Percentiles rank a stretch among this genome's conserved stretches.
Evolutionary conservation across 2,329 filamentous ascomycete species (phyloP).

Genomic region (Penicillium frequentans): DNA sequence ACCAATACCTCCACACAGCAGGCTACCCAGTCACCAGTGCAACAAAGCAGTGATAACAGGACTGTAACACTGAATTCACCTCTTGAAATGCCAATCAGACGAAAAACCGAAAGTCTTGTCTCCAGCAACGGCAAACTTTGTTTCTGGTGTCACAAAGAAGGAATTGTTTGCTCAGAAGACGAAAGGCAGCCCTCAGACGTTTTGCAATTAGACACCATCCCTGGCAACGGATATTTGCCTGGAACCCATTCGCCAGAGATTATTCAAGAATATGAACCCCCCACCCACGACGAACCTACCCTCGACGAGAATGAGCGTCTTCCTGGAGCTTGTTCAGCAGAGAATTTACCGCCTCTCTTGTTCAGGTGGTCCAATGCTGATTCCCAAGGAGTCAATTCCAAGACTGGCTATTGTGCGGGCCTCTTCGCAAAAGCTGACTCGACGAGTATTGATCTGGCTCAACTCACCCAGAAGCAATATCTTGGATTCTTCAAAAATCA

Average conservation of each 20-base stretch:
- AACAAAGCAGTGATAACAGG: neutral
- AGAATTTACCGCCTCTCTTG: slow-evolving; percentile 27
- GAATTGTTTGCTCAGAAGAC: neutral
- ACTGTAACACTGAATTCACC: neutral
- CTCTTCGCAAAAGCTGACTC: slow-evolving; percentile 19
- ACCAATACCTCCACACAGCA: neutral
- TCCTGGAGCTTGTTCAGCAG: neutral
- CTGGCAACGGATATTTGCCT: neutral
- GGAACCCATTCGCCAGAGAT: neutral
- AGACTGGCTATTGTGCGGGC: slow-evolving; percentile 23
- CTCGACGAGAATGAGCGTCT: neutral
- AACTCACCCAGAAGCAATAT: slow-evolving; percentile 19
- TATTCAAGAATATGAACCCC: too few species aligned
- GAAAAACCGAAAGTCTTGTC: slow-evolving; percentile 4
- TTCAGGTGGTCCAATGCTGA: slow-evolving; percentile 36
- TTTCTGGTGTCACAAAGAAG: slow-evolving; percentile 23
- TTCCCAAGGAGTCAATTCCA: slow-evolving; percentile 33
- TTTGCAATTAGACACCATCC: neutral
- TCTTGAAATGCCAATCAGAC: neutral
- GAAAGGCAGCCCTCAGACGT: neutral
- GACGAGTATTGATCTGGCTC: slow-evolving; percentile 9
- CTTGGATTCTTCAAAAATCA: slow-evolving; percentile 24
- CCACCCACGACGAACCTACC: neutral
- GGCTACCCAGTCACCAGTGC: neutral
- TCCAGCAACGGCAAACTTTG: slow-evolving; percentile 21